Percentiles rank a stretch among this genome's conserved stretches.
These are phyloP conservation scores for Phylloporus arenicola DNA, from an alignment of 768 basidiomycete species.

Conservation along the genomic window DNA sequence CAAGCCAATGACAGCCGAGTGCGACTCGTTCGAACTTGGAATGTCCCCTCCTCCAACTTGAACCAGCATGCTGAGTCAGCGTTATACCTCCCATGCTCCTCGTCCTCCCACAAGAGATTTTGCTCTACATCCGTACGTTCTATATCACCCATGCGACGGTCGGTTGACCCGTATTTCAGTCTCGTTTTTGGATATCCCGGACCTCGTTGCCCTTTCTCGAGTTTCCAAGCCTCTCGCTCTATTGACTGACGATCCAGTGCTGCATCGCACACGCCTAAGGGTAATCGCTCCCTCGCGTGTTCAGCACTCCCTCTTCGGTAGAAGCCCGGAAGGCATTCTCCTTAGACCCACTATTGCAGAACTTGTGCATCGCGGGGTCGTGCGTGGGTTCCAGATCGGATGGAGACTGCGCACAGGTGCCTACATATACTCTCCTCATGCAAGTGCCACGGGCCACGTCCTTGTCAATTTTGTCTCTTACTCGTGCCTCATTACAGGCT, in stretches of 20 bases:
- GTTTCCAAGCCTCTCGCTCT: constrained; percentile 42
- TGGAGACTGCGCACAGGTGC: constrained; percentile 59
- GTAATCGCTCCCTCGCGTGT: constrained; percentile 65
- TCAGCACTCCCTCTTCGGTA: constrained; percentile 58
- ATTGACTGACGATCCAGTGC: constrained; percentile 55
- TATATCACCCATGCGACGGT: not conserved
- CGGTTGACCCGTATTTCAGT: constrained; percentile 34
- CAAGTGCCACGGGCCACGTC: constrained; percentile 24
- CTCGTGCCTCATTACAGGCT: constrained; percentile 39
- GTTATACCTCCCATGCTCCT: constrained; percentile 15
- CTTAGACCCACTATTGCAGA: constrained; percentile 63
- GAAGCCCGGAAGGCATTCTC: constrained; percentile 47
- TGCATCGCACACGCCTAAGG: constrained; percentile 57
- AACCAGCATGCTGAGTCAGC: no score
- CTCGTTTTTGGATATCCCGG: constrained; percentile 69
- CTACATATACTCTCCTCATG: constrained; percentile 60
- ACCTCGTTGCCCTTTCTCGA: constrained; percentile 50
- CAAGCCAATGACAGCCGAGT: no score
- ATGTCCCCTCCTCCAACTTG: no score
- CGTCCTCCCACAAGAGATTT: constrained; percentile 50
- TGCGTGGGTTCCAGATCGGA: constrained; percentile 63
- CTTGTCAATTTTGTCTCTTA: not conserved
- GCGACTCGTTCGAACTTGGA: no score
- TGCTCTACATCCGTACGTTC: constrained; percentile 55
- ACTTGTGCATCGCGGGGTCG: constrained; percentile 63